Evolutionary conservation across 148 eudicot species (phyloP).

Genomic region (Drosera capensis): DNA sequence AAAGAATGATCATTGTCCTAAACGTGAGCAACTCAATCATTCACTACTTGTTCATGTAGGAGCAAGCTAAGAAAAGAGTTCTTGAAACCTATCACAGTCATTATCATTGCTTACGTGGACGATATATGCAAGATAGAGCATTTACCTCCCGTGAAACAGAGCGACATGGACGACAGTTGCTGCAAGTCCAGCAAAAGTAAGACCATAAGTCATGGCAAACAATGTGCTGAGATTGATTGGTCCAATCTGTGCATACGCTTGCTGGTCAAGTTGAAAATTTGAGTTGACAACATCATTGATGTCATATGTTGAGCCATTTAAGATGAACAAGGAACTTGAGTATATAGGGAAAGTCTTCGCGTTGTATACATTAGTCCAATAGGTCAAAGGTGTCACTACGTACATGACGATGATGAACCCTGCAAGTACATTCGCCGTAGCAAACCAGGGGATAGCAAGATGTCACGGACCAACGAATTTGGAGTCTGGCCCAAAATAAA

Average conservation of each 20-base stretch:
- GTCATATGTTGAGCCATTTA: constrained; percentile 44
- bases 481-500: constrained; percentile 92
- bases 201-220: constrained; percentile 59
- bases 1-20: no score
- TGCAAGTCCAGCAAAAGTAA: constrained; percentile 59
- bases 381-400: constrained; percentile 44
- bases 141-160: constrained; percentile 46
- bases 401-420: constrained; percentile 41
- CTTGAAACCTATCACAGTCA: no score
- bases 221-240: constrained; percentile 42
- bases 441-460: constrained; percentile 96
- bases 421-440: constrained; percentile 66
- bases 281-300: constrained; percentile 50
- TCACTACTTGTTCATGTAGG: no score
- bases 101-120: no score
- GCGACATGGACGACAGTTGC: constrained; percentile 50
- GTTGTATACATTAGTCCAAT: constrained; percentile 44
- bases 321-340: constrained; percentile 50
- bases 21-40: no score
- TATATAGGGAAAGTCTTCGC: constrained; percentile 75
- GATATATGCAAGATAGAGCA: no score
- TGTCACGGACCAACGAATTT: constrained; percentile 76
- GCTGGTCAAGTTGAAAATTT: constrained; percentile 31
- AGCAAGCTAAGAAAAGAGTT: no score
- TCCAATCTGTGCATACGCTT: constrained; percentile 32